Base-by-base conservation (phyloP, 2,329 filamentous ascomycete genomes). In the Fusarium multiceps region DNA sequence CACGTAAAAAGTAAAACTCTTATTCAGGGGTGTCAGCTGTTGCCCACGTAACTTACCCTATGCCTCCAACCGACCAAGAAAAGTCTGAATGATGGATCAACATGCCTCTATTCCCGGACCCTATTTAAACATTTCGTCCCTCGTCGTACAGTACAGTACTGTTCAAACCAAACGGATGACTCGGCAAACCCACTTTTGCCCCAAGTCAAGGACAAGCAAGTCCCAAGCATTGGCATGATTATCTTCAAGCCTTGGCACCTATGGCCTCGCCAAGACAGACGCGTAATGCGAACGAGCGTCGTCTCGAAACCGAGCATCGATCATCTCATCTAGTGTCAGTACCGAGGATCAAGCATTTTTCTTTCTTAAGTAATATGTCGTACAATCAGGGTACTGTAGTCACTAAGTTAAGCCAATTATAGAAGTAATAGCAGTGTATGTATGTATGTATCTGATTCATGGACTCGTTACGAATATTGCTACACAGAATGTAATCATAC, bases 391-490 rank as follows among this genome's bases (percentile, higher is more conserved):
- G 28, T 30, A 30, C 28, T 30, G 30, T n/a, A 41, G 14, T 42
- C 34, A 53, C 37, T 40, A 6, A n/a, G 5, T 37, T 34, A 50
- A 47, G 27, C 60, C 55, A 67, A 51, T 46, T 59, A 54, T 60
- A 55, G 53, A 69, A 56, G 48, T 41, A 53, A 51, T 25, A 3
- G 21, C 12, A n/a, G 27, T 53, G 18, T 53, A 42, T 64, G 20
- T 48, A 55, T 49, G 30, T 21, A 53, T 42, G 49, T 42, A 41
- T 41, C 34, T 20, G 49, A 46, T 58, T 74, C 72, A 69, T 75
- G 58, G 58, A 60, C 69, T 75, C 72, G 56, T 75, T 50, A 72
- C 58, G 42, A 55, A 56, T 73, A 63, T 55, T 58, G 50, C 27
- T 71, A 72, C 60, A 67, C 34, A 57, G 41, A 64, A 55, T 51